Evolutionary conservation across 2,329 filamentous ascomycete genomes (phyloP), one percentile per base, ranked within the genome.

Genomic region (Aspergillus sp.): DNA sequence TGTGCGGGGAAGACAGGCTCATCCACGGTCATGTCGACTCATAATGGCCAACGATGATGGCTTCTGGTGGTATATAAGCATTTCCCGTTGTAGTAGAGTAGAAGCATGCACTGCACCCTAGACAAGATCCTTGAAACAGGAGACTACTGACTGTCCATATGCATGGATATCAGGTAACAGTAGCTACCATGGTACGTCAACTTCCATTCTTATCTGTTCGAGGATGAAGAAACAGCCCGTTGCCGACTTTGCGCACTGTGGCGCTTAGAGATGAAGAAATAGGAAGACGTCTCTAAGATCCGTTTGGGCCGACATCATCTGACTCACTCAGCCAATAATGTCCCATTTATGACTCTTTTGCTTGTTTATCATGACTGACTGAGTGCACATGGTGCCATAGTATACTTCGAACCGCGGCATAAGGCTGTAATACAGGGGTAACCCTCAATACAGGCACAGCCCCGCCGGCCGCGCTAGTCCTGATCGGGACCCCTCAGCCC

Each of bases 271-370:
- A 62, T 60, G 58, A 57, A 44, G 45, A 51, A 24, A 56, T 48
- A 56, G 56, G 60, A 61, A 62, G 58, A 51, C 55, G 24, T 61
- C 58, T 62, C 54, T 57, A 59, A 52, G 53, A 39, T 47, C 7
- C 40, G 4, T 40, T 45, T 37, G 60, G 59, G 61, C 59, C 61
- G 58, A 62, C 61, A 61, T 62, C 61, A 50, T 51, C 61, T 59
- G 58, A 62, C 54, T 51, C 58, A 51, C 14, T 41, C 24, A 51
- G 17, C 39, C 19, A 33, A 37, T 35, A 35, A 47, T 14, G n/a
- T 14, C 48, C 52, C 27, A 4, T 21, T 37, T 21, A n/a, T 12
- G 14, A 6, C 9, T 37, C 33, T 12, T 11, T 19, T 35, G 39
- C 6, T 31, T 27, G 33, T 21, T 51, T n/a, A 15, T 19, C 9